Evolutionary conservation across 2,329 filamentous ascomycete species (phyloP).

Genomic region (Torrubiella hemipterigena): DNA sequence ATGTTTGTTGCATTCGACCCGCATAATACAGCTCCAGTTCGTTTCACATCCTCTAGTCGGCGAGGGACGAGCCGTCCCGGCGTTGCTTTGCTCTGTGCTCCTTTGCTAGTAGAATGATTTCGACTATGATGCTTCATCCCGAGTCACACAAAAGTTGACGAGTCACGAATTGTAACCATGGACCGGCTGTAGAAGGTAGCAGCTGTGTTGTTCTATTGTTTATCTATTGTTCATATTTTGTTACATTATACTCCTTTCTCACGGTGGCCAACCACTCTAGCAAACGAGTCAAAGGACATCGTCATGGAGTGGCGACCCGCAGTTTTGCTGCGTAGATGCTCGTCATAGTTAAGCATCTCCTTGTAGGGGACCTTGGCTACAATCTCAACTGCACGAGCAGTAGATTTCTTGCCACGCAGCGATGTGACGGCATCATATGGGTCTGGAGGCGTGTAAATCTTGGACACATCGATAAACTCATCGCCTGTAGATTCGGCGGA

Average conservation of each 20-base stretch:
- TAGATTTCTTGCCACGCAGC: conserved; percentile 36
- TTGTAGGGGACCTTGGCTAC: conserved; percentile 82
- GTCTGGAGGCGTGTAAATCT: conserved; percentile 80
- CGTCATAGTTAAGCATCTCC: conserved; percentile 93
- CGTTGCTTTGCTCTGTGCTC: too few species aligned
- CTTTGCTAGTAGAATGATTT: too few species aligned
- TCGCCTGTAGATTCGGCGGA: conserved; percentile 25
- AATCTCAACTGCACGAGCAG: conserved; percentile 48
- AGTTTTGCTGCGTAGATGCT: conserved; percentile 78
- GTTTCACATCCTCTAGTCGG: too few species aligned
- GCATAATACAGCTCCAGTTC: too few species aligned
- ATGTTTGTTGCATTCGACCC: too few species aligned
- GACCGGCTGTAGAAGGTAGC: too few species aligned
- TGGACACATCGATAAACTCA: conserved; percentile 50
- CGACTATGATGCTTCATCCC: too few species aligned
- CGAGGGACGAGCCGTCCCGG: too few species aligned
- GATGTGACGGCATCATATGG: conserved; percentile 58
- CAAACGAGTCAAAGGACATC: conserved; percentile 47
- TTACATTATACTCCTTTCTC: conserved; percentile 34
- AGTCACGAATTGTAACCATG: too few species aligned
- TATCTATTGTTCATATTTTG: too few species aligned
- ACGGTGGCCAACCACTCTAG: conserved; percentile 39
- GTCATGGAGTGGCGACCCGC: conserved; percentile 59
- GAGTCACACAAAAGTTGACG: too few species aligned
- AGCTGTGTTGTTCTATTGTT: too few species aligned